Conservation (phyloP, 768 basidiomycete genomes). For the Cyclocybe cylindracea region DNA sequence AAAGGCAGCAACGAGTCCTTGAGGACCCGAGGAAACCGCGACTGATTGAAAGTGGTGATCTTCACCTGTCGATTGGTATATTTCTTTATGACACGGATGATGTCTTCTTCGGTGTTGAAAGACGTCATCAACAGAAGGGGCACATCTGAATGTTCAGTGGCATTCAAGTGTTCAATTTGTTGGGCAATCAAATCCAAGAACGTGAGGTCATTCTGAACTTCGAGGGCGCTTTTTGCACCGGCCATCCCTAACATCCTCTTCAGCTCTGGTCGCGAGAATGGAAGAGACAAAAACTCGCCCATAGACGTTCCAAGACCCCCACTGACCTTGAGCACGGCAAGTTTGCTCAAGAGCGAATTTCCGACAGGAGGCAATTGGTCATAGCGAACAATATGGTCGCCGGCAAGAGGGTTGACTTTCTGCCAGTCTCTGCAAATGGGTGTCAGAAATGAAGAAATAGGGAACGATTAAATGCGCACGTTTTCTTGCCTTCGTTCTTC, state of each 20-base stretch:
- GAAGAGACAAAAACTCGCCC: constrained; percentile 41
- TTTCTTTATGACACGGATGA: constrained; percentile 83
- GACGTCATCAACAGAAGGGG: constrained; percentile 93
- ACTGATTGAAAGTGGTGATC: constrained; percentile 82
- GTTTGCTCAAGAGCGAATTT: constrained; percentile 63
- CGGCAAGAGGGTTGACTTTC: constrained; percentile 66
- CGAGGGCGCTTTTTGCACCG: constrained; percentile 81
- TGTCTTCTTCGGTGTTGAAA: constrained; percentile 91
- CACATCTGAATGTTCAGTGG: constrained; percentile 68
- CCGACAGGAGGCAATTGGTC: constrained; percentile 55
- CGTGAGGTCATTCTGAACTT: constrained; percentile 85
- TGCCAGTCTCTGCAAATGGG: constrained; percentile 60
- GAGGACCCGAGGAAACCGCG: constrained; percentile 80
- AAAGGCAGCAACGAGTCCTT: constrained; percentile 76
- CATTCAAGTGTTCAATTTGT: constrained; percentile 87
- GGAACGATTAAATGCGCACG: constrained; percentile 52
- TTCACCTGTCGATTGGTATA: constrained; percentile 83
- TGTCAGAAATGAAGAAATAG: constrained; percentile 66
- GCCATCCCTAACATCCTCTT: constrained; percentile 53
- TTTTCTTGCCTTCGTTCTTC: constrained; percentile 63
- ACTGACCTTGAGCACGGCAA: constrained; percentile 87
- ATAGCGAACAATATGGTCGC: constrained; percentile 74
- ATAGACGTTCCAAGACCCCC: constrained; percentile 86
- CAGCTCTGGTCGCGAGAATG: constrained; percentile 19
- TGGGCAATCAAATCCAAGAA: constrained; percentile 85